These are phyloP conservation scores for Sordariomycetes sp. DNA, from an alignment of 2,329 filamentous ascomycete genomes.

Conservation along the genomic window DNA sequence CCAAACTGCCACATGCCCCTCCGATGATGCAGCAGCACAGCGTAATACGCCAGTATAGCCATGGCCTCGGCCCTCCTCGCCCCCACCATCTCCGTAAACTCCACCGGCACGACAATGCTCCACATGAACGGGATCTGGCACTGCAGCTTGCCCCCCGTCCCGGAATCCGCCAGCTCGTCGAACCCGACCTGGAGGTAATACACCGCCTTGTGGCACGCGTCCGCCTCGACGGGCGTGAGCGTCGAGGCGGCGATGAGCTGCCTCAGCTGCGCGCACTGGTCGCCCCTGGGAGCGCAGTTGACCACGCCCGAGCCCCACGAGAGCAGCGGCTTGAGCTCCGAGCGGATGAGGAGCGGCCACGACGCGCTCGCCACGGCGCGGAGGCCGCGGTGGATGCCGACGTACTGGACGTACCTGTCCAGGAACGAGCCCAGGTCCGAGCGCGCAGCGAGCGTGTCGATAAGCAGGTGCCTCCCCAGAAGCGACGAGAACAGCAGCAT, in stretches of 20 bases:
- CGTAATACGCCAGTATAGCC: conserved; percentile 14
- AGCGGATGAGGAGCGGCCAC: not conserved
- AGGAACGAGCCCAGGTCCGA: conserved; percentile 14
- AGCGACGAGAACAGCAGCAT: conserved; percentile 18
- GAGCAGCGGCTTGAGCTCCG: not conserved
- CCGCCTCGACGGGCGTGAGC: not conserved
- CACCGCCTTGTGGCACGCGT: not conserved
- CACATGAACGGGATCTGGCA: conserved; percentile 15
- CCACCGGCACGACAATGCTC: conserved; percentile 10
- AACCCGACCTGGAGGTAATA: not conserved
- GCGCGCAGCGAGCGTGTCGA: conserved; percentile 16
- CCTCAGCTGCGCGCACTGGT: not conserved
- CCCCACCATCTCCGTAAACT: conserved; percentile 12
- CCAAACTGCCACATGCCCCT: conserved; percentile 15
- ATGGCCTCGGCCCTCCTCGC: conserved; percentile 12
- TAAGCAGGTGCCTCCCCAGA: conserved; percentile 19
- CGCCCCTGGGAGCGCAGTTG: not conserved
- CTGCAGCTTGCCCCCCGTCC: not conserved
- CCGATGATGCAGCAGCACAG: conserved; percentile 13
- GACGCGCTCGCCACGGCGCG: conserved; percentile 8
- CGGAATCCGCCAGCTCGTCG: not conserved
- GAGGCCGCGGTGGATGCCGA: conserved; percentile 12
- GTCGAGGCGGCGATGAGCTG: not conserved
- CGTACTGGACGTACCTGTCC: conserved; percentile 14
- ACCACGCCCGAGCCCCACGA: not conserved